Conservation (phyloP, 352 stramenopile genomes). For the Phytophthora quininea region DNA sequence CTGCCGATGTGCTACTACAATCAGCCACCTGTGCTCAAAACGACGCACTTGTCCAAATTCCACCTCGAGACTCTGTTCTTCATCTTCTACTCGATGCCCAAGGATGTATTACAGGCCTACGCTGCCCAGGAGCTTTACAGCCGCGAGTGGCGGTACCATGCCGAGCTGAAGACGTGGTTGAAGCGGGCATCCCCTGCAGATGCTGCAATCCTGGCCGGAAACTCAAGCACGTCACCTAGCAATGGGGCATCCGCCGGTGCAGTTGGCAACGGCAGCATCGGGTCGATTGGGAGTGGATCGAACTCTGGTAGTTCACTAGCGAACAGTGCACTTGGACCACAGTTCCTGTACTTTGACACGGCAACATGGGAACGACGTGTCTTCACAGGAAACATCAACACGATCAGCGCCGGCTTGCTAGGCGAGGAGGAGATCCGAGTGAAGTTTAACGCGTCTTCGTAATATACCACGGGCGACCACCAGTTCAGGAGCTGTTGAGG, state of each 20-base stretch:
- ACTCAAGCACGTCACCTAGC: constrained; percentile 33
- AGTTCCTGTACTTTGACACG: constrained; percentile 97
- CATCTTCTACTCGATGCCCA: constrained; percentile 99
- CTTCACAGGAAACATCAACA: constrained; percentile 92
- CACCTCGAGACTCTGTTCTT: constrained; percentile 99
- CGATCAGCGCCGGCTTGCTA: constrained; percentile 89
- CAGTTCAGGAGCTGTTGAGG: constrained; percentile 20
- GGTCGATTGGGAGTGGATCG: constrained; percentile 70
- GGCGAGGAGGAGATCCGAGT: constrained; percentile 95
- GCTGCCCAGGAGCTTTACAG: constrained; percentile 90
- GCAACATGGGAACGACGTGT: constrained; percentile 94
- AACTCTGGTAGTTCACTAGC: constrained; percentile 35
- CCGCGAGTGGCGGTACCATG: constrained; percentile 98
- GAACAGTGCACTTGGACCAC: constrained; percentile 52
- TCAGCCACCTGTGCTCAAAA: constrained; percentile 97
- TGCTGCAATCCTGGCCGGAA: constrained; percentile 55
- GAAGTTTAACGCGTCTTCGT: constrained; percentile 90
- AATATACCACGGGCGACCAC: constrained; percentile 52
- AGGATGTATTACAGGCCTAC: constrained; percentile 96
- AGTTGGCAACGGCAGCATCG: constrained; percentile 50
- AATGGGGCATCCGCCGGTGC: constrained; percentile 29
- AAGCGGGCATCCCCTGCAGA: constrained; percentile 82
- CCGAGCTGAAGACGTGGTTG: constrained; percentile 97
- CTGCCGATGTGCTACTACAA: constrained; percentile 90
- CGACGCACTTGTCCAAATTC: constrained; percentile 98